Evolutionary conservation across 2,329 filamentous ascomycete genomes (phyloP), one percentile per base, ranked within the genome.

Genomic region (Trichocomaceae sp.): DNA sequence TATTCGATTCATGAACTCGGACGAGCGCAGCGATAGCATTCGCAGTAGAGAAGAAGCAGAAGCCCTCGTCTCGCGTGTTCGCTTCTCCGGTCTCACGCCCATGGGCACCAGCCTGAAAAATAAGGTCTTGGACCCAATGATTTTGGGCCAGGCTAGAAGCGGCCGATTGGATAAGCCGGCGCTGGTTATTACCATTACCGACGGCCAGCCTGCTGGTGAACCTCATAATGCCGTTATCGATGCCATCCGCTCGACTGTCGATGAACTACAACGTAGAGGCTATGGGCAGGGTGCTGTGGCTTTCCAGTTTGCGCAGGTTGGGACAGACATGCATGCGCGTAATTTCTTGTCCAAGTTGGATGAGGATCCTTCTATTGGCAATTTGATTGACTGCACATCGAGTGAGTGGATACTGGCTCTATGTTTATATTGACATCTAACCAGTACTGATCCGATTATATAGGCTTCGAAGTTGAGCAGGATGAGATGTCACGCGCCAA

Each of bases 301-400:
- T 0, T 86, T 86, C 72, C 82, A 86, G 63, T 86, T 86, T 63
- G 83, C 83, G 0, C 84, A 87, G 62, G 84, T 87, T 48, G 84
- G 84, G 58, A 85, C 85, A 61, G 84, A 87, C 62, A 74, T 79
- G 64, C 79, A 79, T 60, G 84, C 84, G 2, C 79, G 80, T 53
- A 79, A 84, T 58, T 87, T 86, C 74, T 72, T 87, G 47, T 69
- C 75, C 48, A 80, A 80, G 62, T 75, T 87, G n/a, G 84, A 87
- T 61, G 78, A 81, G 58, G 82, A 86, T 57, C 81, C 82, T 12
- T 68, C 69, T 20, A 79, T 87, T 62, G 84, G 84, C 47, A 68
- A 74, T 15, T 70, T 85, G 66, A 79, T 86, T 55, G 83, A 86
- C 67, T 86, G 83, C 72, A 86, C 83, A 54, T 85, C 83, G 20